A percentile compares a stretch with the other conserved stretches of the same genome.
Evolutionary conservation across 768 basidiomycete species (phyloP).

Genomic region (Russula sp.): DNA sequence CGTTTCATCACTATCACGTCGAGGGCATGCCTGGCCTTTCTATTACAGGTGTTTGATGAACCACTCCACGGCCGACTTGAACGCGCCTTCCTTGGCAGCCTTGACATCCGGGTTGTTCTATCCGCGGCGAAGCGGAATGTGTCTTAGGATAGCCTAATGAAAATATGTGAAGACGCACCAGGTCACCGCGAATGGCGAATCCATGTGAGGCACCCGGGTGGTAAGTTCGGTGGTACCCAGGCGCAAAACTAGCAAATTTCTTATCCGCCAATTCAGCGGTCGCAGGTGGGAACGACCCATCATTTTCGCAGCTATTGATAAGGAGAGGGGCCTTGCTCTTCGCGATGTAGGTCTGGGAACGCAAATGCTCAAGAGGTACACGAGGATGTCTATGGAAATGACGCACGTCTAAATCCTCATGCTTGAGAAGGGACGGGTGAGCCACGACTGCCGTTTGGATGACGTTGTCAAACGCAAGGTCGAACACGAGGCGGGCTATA

Average conservation of each 20-base stretch:
- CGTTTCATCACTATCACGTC: neutral
- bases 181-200: constrained; percentile 36
- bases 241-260: constrained; percentile 33
- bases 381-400: neutral
- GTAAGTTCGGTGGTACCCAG: constrained; percentile 33
- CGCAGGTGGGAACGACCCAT: constrained; percentile 30
- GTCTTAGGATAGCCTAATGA: neutral
- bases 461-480: constrained; percentile 37
- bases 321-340: constrained; percentile 35
- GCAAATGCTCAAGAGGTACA: neutral
- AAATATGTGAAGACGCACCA: constrained; percentile 16
- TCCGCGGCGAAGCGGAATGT: constrained; percentile 4
- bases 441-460: constrained; percentile 35
- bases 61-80: constrained; percentile 33
- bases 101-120: constrained; percentile 28
- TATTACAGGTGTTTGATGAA: constrained; percentile 28
- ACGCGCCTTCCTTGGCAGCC: constrained; percentile 36
- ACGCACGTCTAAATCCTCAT: constrained; percentile 34
- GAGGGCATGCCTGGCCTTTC: neutral
- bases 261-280: constrained; percentile 31
- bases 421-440: constrained; percentile 41
- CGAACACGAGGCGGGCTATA: constrained; percentile 14
- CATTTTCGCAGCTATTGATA: constrained; percentile 35
- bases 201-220: constrained; percentile 38
- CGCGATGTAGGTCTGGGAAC: constrained; percentile 29